Evolutionary conservation across 805 yeast species (phyloP).

Genomic region (Gaillardinia entomophila): DNA sequence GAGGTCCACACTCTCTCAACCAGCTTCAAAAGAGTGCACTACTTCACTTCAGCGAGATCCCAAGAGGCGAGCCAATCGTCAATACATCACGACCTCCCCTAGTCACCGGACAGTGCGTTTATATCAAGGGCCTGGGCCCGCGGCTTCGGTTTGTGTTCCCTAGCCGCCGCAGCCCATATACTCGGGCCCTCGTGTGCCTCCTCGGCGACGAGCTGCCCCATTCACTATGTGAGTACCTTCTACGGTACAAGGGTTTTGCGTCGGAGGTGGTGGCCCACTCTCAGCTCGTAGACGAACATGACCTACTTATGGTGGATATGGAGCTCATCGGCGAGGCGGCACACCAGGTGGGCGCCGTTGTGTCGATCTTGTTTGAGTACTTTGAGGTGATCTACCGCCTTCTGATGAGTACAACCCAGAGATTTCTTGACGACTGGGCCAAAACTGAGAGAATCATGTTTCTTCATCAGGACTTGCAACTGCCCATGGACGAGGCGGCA

Average conservation of each 20-base stretch:
- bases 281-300: slow-evolving; percentile 32
- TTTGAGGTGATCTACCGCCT: too few relatives aligned
- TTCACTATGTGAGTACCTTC: slow-evolving; percentile 41
- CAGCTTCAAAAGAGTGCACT: slow-evolving; percentile 47
- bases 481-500: slow-evolving; percentile 46
- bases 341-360: slow-evolving; percentile 2
- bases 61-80: slow-evolving; percentile 1
- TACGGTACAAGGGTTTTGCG: slow-evolving; percentile 22
- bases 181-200: slow-evolving; percentile 10
- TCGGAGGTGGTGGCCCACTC: slow-evolving; percentile 36
- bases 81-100: background rate
- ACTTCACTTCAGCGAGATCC: slow-evolving; percentile 34
- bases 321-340: slow-evolving; percentile 43
- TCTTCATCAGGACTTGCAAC: too few relatives aligned
- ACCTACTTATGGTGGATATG: slow-evolving; percentile 45
- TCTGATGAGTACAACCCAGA: too few relatives aligned
- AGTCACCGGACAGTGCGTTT: slow-evolving; percentile 15
- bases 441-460: too few relatives aligned
- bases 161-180: slow-evolving; percentile 3
- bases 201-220: slow-evolving; percentile 59
- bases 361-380: slow-evolving; percentile 1
- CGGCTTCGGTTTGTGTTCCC: slow-evolving; percentile 46
- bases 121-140: slow-evolving; percentile 31
- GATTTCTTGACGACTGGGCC: too few relatives aligned
- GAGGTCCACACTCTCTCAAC: slow-evolving; percentile 64